Evolutionary conservation across 192 early-diverging fungal species (phyloP), one percentile per base, ranked within the genome.

Genomic region (Backusella sp.): DNA sequence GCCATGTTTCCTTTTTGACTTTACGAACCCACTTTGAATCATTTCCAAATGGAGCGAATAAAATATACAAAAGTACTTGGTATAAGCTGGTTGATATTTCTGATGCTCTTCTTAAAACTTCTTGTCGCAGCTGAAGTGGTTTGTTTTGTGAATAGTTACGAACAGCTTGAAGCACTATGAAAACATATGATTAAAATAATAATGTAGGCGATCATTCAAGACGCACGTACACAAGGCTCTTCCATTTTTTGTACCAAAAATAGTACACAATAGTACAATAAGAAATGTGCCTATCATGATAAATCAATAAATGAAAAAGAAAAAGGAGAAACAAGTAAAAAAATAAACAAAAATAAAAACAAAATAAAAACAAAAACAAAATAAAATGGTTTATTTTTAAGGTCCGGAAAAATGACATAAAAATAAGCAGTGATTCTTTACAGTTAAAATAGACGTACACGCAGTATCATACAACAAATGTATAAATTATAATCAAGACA

Each of bases 1-100:
- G n/a, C 70, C 70, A 71, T 12, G 23, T 71, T 12, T 44, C 39
- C 39, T 71, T 71, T 49, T 71, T 44, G 6, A 71, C 15, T 71
- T 23, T 49, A 42, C 39, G 6, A 28, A 71, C 6, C 70, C 39
- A 49, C 15, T 71, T 36, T 17, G 30, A 19, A 17, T 71, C 70
- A 2, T 30, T 71, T 19, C 70, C 70, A 17, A 32, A 42, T 44
- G 70, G 70, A 17, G 23, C 8, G 21, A 35, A 41, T 14, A 35
- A 19, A 8, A 69, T 7, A 26, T 69, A 39, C 9, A 69, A 23
- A 37, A 69, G 7, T 9, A 37, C 4, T 41, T 35, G 32, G n/a
- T 12, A 41, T 36, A 37, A 39, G 15, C 4, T 23, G 17, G 21
- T 6, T 8, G 68, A 37, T 12, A 69, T 35, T 23, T 23, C n/a